Evolutionary conservation across 495 filamentous ascomycete genomes (phyloP).

Genomic region (Trichoderma reesei): DNA sequence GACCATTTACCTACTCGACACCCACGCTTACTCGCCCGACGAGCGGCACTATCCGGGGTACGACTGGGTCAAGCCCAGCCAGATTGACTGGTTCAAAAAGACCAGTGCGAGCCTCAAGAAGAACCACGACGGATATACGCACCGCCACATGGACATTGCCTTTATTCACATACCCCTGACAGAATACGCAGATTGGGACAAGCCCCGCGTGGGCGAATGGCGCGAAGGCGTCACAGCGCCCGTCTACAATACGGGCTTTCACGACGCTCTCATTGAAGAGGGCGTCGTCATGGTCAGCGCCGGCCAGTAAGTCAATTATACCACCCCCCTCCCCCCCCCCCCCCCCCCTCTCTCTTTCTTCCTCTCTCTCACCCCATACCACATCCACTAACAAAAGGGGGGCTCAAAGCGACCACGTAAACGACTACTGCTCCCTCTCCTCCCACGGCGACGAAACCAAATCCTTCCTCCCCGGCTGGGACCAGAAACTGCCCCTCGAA

Average conservation of each 20-base stretch:
- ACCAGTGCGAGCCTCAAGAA: conserved; percentile 59
- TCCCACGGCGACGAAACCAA: conserved; percentile 28
- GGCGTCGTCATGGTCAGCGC: conserved; percentile 77
- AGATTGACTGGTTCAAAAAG: conserved; percentile 87
- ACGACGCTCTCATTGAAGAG: conserved; percentile 74
- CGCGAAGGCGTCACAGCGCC: conserved; percentile 78
- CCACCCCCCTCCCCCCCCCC: neutral
- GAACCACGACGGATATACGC: conserved; percentile 67
- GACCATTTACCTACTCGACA: conserved; percentile 88
- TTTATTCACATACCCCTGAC: conserved; percentile 97
- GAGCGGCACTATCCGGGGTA: conserved; percentile 78
- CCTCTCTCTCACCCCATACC: neutral
- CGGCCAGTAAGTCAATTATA: conserved; percentile 60
- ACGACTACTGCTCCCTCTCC: conserved; percentile 85
- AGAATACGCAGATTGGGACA: conserved; percentile 55
- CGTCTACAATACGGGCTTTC: conserved; percentile 77
- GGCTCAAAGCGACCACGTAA: conserved; percentile 70
- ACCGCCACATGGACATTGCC: conserved; percentile 89
- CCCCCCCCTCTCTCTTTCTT: neutral
- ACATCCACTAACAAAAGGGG: neutral
- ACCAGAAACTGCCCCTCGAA: neutral
- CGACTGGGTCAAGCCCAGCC: conserved; percentile 89
- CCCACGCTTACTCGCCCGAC: conserved; percentile 86
- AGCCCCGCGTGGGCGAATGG: conserved; percentile 52
- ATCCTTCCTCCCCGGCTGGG: conserved; percentile 6